Percentiles rank a stretch among this genome's conserved stretches.
Evolutionary conservation across 352 stramenopile species (phyloP).

Genomic region (Phytophthora uliginosa): DNA sequence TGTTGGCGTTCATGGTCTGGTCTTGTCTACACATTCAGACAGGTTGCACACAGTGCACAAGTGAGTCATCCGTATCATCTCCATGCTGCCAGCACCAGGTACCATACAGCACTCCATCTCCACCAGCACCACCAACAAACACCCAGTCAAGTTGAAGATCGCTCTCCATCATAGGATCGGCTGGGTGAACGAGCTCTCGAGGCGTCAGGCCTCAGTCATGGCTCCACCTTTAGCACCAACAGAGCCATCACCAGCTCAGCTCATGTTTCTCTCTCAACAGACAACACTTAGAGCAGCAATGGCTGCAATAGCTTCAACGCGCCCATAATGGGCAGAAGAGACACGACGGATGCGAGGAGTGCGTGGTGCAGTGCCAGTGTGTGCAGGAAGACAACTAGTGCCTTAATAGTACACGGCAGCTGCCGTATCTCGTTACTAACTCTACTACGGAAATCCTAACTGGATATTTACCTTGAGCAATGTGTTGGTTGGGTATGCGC

Average conservation of each 20-base stretch:
- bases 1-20: conserved; percentile 51
- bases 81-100: conserved; percentile 2
- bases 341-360: conserved; percentile 25
- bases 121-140: neutral
- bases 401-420: conserved; percentile 2
- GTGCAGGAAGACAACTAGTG: neutral
- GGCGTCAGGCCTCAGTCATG: conserved; percentile 18
- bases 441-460: conserved; percentile 18
- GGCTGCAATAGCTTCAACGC: conserved; percentile 1
- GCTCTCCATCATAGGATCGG: conserved; percentile 3
- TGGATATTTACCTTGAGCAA: conserved; percentile 43
- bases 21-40: conserved; percentile 31
- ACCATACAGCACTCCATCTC: neutral
- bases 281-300: conserved; percentile 10
- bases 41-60: conserved; percentile 35
- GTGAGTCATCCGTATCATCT: conserved; percentile 38
- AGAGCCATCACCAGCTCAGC: conserved; percentile 12
- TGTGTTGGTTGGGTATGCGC: conserved; percentile 22
- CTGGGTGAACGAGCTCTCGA: conserved; percentile 14
- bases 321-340: conserved; percentile 12
- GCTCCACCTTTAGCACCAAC: conserved; percentile 8
- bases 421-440: neutral
- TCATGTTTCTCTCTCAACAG: conserved; percentile 20
- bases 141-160: conserved; percentile 6
- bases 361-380: conserved; percentile 6